Percentiles rank a stretch among this genome's conserved stretches.
phyloP scores from a whole-genome alignment of 306 rosid genomes.

The Astragalus membranaceus region DNA sequence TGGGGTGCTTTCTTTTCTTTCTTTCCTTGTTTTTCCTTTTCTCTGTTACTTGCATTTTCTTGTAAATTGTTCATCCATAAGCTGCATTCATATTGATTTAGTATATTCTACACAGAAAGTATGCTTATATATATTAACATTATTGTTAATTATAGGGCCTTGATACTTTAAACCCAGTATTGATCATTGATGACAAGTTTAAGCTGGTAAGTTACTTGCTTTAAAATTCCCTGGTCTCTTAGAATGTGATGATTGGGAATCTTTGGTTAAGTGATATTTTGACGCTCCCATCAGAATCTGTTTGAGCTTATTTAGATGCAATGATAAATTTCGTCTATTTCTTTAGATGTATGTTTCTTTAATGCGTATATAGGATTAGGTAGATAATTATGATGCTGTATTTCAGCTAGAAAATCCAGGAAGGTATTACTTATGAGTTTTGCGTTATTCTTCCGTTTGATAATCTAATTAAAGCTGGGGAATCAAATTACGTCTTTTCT shows the following conservation, averaged over 20 bases:
- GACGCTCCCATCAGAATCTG: not conserved
- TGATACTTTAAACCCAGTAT: conserved; percentile 62
- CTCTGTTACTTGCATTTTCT: not conserved
- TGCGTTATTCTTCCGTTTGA: not conserved
- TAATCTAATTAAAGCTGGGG: not conserved
- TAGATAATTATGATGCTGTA: not conserved
- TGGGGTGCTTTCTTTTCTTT: not conserved
- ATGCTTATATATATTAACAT: conserved; percentile 11
- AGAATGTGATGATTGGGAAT: not conserved
- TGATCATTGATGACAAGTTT: conserved; percentile 56
- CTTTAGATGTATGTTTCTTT: not conserved
- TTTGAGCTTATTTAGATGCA: not conserved
- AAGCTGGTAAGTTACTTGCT: conserved; percentile 54
- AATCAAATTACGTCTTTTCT: not conserved
- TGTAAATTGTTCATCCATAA: not conserved
- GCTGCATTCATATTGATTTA: not conserved
- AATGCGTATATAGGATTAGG: not conserved
- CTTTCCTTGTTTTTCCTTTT: not conserved
- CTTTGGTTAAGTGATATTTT: not conserved
- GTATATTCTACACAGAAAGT: not conserved
- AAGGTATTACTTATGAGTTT: not conserved
- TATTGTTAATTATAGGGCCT: conserved; percentile 50
- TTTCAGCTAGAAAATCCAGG: conserved; percentile 4
- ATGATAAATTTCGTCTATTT: not conserved
- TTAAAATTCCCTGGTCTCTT: not conserved